Conservation (phyloP, 2,329 filamentous ascomycete species). For the Purpureocillium takamizusanense region DNA sequence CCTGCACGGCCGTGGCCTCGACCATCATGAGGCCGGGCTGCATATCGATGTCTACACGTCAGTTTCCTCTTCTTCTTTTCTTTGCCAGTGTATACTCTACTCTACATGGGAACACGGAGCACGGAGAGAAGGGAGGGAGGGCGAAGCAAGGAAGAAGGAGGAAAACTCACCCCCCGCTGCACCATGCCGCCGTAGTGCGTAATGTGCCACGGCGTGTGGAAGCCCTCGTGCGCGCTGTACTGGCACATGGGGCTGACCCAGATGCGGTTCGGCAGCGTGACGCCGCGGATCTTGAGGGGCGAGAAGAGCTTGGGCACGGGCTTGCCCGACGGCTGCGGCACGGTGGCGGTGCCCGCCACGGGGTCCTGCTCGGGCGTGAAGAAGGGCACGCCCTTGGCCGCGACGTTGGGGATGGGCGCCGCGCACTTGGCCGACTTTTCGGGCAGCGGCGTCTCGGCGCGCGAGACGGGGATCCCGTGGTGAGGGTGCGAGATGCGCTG, state of each 20-base stretch:
- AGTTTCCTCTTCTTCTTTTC: not conserved
- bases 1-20: slow-evolving; percentile 59
- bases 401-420: slow-evolving; percentile 12
- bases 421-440: slow-evolving; percentile 13
- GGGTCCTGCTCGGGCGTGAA: slow-evolving; percentile 39
- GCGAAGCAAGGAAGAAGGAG: not conserved
- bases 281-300: slow-evolving; percentile 34
- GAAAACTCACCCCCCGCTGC: slow-evolving; percentile 44
- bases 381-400: slow-evolving; percentile 29
- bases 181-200: slow-evolving; percentile 66
- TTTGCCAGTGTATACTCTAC: not conserved
- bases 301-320: slow-evolving; percentile 42
- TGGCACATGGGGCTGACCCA: slow-evolving; percentile 38
- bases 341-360: slow-evolving; percentile 30
- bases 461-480: slow-evolving; percentile 15
- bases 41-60: not conserved
- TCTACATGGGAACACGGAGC: not conserved
- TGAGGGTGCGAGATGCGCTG: slow-evolving; percentile 16
- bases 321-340: slow-evolving; percentile 35
- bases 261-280: slow-evolving; percentile 36
- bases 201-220: slow-evolving; percentile 63
- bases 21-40: slow-evolving; percentile 53
- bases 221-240: slow-evolving; percentile 39
- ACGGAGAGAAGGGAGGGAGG: not conserved
- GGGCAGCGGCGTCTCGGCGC: slow-evolving; percentile 11